Percentiles rank a stretch among this genome's conserved stretches.
phyloP scores from a whole-genome alignment of 2,329 filamentous ascomycete species.

The Fusarium sp. region DNA sequence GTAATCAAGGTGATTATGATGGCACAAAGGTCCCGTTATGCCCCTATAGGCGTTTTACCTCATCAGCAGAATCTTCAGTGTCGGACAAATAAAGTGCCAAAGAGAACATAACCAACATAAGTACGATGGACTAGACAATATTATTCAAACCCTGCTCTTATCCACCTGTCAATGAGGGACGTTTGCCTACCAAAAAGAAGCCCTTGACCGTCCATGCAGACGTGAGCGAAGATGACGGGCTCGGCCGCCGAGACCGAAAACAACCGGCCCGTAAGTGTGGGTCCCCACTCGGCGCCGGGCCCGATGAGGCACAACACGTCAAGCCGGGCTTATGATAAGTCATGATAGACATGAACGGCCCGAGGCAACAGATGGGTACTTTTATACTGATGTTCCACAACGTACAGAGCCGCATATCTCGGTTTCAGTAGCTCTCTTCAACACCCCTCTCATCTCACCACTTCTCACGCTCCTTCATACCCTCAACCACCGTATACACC shows the following conservation, averaged over 20 bases:
- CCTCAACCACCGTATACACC: background rate
- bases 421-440: background rate
- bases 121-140: too few relatives aligned
- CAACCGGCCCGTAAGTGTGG: slow-evolving; percentile 15
- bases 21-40: too few relatives aligned
- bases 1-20: too few relatives aligned
- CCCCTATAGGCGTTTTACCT: too few relatives aligned
- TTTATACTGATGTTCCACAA: background rate
- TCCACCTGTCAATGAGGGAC: too few relatives aligned
- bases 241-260: slow-evolving; percentile 32
- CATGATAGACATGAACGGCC: slow-evolving; percentile 6
- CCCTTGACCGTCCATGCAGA: too few relatives aligned
- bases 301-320: slow-evolving; percentile 8
- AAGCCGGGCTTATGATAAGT: background rate
- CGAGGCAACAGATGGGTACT: background rate
- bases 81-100: too few relatives aligned
- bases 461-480: background rate
- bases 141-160: too few relatives aligned
- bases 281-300: slow-evolving; percentile 21
- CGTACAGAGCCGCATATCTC: background rate
- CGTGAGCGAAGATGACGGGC: slow-evolving; percentile 2
- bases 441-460: background rate
- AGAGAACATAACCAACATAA: too few relatives aligned
- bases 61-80: too few relatives aligned
- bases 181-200: too few relatives aligned